Conservation (phyloP, 495 filamentous ascomycete species). For the Haplographium delicatum region DNA sequence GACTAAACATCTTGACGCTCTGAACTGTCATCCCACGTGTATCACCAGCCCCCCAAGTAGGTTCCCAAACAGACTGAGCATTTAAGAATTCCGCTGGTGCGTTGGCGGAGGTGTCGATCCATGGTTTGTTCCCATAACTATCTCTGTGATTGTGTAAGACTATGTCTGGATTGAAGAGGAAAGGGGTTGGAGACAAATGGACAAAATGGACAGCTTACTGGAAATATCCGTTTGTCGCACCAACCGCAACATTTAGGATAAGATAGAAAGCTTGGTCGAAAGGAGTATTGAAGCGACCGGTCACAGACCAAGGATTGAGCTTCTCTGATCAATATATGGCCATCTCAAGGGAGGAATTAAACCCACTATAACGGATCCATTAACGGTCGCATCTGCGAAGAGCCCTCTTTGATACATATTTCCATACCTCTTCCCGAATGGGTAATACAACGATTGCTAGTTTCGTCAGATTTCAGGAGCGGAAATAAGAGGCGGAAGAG, state of each 20-base stretch:
- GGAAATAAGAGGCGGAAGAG: too few species aligned
- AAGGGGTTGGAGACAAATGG: too few species aligned
- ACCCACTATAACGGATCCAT: too few species aligned
- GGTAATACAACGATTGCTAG: too few species aligned
- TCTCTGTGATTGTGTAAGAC: conserved; percentile 35
- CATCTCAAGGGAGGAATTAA: too few species aligned
- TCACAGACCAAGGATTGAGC: conserved; percentile 23
- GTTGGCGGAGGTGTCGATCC: conserved; percentile 50
- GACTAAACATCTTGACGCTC: conserved; percentile 19
- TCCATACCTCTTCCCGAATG: too few species aligned
- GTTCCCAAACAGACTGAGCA: conserved; percentile 50
- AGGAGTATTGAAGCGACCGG: conserved; percentile 41
- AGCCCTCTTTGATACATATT: too few species aligned
- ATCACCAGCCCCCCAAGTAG: conserved; percentile 49
- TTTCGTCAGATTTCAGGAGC: too few species aligned
- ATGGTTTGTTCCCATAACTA: conserved; percentile 52
- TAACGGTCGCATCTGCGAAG: too few species aligned
- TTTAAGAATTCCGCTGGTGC: conserved; percentile 52
- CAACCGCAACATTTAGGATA: conserved; percentile 64
- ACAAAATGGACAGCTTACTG: conserved; percentile 17
- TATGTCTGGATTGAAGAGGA: too few species aligned
- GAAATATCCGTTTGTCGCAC: conserved; percentile 63
- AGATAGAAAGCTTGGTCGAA: conserved; percentile 67
- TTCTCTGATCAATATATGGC: too few species aligned
- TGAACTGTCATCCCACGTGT: conserved; percentile 9